Base-by-base conservation (phyloP, 306 rosid genomes). In the Ormosia semicastrata region DNA sequence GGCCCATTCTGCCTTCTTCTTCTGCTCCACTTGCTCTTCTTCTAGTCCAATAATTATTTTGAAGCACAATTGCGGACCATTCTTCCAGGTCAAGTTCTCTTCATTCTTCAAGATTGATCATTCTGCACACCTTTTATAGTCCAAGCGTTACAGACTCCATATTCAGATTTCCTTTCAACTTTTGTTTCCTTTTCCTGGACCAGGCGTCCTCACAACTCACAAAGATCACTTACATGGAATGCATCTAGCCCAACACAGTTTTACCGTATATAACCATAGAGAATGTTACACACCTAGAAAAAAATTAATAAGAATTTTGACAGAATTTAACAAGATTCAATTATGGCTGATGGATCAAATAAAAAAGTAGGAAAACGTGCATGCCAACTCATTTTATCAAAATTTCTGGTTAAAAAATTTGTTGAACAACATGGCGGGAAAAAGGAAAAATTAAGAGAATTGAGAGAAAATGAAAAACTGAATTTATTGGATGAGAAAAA, bases 1-100 rank as follows among this genome's bases (percentile, higher is more conserved):
- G 40, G 53, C 75, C 62, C 88, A 69, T 74, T 68, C 54, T n/a
- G 57, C 57, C 10, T n/a, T 32, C 36, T 18, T 73, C 32, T 68
- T 40, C 32, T 37, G 59, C 17, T 29, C 46, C 46, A 78, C n/a
- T 71, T 65, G 14, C 53, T 52, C 15, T 40, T 76, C 8, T 47
- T 78, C 74, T 53, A 10, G 40, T 18, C 62, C 68, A 60, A 49
- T 60, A 39, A 71, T 52, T 73, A 71, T 10, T 81, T 79, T 53
- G 72, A 72, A 66, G 62, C 40, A 73, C 58, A 58, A 37, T 30
- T 43, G 73, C 33, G 18, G 49, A 58, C 17, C 67, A 54, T 53
- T 6, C 65, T 53, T 81, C 37, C 17, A 64, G 57, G 24, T 78
- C 53, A 68, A 73, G 15, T 34, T 81, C 78, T 54, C 36, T 54